Evolutionary conservation across 805 yeast species (phyloP).

Genomic region (Dipodascus albidus): DNA sequence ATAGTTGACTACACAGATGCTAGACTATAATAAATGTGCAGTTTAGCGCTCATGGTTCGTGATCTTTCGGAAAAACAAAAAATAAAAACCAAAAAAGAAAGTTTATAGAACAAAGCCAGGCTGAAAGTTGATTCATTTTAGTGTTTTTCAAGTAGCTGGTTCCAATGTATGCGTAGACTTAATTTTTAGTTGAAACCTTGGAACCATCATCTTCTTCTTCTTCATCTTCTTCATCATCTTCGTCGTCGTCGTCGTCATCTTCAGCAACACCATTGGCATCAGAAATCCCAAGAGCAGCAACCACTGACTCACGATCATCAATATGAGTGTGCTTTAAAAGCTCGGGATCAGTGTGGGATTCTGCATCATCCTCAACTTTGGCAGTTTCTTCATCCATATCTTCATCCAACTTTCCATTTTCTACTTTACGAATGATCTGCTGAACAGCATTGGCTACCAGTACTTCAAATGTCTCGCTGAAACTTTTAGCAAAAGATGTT

Average conservation of each 20-base stretch:
- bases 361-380: not conserved
- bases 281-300: not conserved
- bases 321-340: not conserved
- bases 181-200: not conserved
- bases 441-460: slow-evolving; percentile 1
- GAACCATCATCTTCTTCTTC: not conserved
- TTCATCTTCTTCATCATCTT: too few relatives aligned
- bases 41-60: too few relatives aligned
- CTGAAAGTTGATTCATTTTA: not conserved
- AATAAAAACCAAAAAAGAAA: not conserved
- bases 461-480: not conserved
- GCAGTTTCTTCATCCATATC: not conserved
- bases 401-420: not conserved
- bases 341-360: not conserved
- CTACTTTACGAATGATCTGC: not conserved
- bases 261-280: too few relatives aligned
- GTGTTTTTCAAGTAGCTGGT: not conserved
- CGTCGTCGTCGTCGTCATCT: too few relatives aligned
- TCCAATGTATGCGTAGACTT: not conserved
- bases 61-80: not conserved
- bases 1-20: not conserved
- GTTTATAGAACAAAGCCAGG: not conserved
- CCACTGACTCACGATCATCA: not conserved
- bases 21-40: too few relatives aligned
- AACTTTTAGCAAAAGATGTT: not conserved